Evolutionary conservation across 371 early-diverging fungal species (phyloP), one percentile per base, ranked within the genome.

Genomic region (Haplosporangium sp.): DNA sequence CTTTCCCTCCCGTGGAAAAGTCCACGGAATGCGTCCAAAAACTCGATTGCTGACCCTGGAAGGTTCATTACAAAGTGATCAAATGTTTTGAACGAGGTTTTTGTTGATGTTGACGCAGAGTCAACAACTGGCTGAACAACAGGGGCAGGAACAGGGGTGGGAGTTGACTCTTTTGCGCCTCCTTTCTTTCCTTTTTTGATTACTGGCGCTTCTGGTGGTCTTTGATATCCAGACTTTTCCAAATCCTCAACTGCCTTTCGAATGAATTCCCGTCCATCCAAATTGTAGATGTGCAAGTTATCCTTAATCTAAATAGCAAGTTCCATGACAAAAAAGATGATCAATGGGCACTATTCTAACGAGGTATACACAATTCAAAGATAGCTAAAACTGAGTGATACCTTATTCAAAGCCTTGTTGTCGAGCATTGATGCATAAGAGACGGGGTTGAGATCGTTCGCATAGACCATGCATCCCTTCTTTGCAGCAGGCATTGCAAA

Each of bases 1-100:
- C 63, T 62, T 78, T 87, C 72, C 69, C 87, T 83, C 37, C 88
- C 90, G 52, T 82, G 72, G 77, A 90, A 94, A 2, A 94, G 68
- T 4, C 93, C 93, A 34, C 88, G 88, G 85, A 94, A 95, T 2
- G 92, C 88, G 69, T 94, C 94, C 53, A 99, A 83, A 81, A 99
- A 99, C 65, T 97, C 98, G 52, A 98, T 90, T 1, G 98, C 97
- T 0, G 95, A 95, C 4, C 96, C 98, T 0, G 99, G 99, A 35
- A 99, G 86, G 82, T 99, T 98, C 99, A 99, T 98, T 1, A 99
- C 93, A 72, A 96, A 96, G 79, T 99, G 99, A 63, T 95, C 90
- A 78, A 98, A 98, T 37, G 91, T 89, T 63, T 87, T 86, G 89
- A 93, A 88, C 44, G 82, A 35, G 76, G 58, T 6, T n/a, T 60